Percentiles rank a stretch among this genome's conserved stretches.
Evolutionary conservation across 2,329 filamentous ascomycete species (phyloP).

Genomic region (Nothomitra cinnamomea): DNA sequence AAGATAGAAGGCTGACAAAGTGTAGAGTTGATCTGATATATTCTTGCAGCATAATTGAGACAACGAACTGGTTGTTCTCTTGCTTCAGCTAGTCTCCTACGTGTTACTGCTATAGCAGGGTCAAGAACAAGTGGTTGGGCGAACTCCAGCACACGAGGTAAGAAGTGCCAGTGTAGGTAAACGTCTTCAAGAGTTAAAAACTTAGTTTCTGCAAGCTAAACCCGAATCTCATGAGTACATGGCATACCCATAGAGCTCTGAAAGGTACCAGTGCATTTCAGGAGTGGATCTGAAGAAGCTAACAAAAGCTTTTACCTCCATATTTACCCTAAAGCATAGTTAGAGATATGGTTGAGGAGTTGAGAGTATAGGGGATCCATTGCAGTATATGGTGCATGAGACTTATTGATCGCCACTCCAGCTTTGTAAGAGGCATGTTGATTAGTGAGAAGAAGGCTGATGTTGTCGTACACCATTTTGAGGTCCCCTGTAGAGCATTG

Average conservation of each 20-base stretch:
- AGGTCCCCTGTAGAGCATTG: no score
- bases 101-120: neutral
- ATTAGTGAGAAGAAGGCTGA: no score
- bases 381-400: no score
- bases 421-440: no score
- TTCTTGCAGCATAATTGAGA: neutral
- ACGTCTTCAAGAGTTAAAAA: neutral
- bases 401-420: no score
- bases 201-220: neutral
- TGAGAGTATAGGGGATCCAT: no score
- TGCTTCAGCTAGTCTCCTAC: neutral
- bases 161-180: no score
- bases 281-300: neutral
- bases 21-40: neutral
- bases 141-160: neutral
- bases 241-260: neutral
- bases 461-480: no score
- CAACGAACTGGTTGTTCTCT: neutral
- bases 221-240: neutral
- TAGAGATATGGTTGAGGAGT: no score
- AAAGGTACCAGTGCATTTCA: neutral
- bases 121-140: neutral
- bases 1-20: neutral
- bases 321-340: no score
- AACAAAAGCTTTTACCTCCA: no score